Conservation (phyloP, 768 basidiomycete species). For the Tulasnella sp. region DNA sequence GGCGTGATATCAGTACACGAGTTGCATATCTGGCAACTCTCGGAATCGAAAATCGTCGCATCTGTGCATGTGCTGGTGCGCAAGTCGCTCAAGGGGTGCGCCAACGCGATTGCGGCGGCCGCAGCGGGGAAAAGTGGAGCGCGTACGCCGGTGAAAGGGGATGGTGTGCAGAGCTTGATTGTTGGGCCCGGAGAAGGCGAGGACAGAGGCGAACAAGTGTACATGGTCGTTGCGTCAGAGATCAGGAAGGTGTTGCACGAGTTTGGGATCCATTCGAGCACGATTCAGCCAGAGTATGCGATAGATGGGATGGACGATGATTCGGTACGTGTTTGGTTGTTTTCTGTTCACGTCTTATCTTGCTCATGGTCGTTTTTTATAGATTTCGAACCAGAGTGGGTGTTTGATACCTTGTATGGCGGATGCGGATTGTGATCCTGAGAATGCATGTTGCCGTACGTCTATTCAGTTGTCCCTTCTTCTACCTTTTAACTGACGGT, state of each 20-base stretch:
- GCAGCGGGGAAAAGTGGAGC: neutral
- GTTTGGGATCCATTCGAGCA: constrained; percentile 88
- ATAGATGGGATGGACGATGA: constrained; percentile 9
- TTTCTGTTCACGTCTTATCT: neutral
- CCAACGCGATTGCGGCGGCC: neutral
- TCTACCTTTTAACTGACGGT: neutral
- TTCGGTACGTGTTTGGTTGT: neutral
- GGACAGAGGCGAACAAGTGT: constrained; percentile 67
- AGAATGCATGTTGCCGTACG: constrained; percentile 54
- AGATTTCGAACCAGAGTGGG: constrained; percentile 42
- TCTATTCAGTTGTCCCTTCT: neutral
- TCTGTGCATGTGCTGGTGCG: constrained; percentile 83
- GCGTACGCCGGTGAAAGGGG: neutral
- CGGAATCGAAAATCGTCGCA: constrained; percentile 87
- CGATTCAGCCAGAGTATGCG: constrained; percentile 73
- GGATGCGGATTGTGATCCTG: constrained; percentile 55
- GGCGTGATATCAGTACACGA: constrained; percentile 88
- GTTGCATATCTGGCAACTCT: constrained; percentile 95
- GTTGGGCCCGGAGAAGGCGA: constrained; percentile 24
- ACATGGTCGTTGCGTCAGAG: constrained; percentile 77
- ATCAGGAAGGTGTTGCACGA: constrained; percentile 78
- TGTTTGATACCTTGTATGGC: constrained; percentile 64
- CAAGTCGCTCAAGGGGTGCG: constrained; percentile 6
- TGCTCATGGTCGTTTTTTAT: neutral
- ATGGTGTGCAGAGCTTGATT: neutral